A percentile compares a stretch with the other conserved stretches of the same genome.
Evolutionary conservation across 495 filamentous ascomycete species (phyloP).

Genomic region (Extremus antarcticus): DNA sequence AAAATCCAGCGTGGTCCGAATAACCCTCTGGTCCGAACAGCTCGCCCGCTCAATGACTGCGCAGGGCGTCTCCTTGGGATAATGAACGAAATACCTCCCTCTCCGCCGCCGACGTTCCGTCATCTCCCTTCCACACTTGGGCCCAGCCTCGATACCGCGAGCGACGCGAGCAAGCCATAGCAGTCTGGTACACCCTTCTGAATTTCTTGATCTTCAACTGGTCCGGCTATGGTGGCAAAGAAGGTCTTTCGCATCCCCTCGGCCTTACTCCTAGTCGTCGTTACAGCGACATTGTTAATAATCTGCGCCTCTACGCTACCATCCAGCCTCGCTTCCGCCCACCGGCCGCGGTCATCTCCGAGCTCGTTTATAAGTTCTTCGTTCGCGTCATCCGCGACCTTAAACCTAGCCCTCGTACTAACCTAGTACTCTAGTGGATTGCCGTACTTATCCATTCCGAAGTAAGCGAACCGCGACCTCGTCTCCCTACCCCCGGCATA

Average conservation of each 20-base stretch:
- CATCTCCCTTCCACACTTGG: neutral
- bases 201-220: neutral
- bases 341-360: neutral
- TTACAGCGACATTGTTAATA: neutral
- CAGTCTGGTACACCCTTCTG: neutral
- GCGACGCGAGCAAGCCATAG: neutral
- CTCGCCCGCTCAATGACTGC: slow-evolving; percentile 90
- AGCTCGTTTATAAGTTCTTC: neutral
- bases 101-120: neutral
- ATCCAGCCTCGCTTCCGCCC: neutral
- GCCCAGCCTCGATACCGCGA: neutral
- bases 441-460: neutral
- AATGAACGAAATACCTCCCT: too few species aligned
- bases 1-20: slow-evolving; percentile 69
- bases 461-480: neutral
- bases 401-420: neutral
- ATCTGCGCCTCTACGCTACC: neutral
- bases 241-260: neutral
- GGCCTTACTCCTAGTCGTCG: neutral
- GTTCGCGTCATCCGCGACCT: neutral
- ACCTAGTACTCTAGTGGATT: neutral
- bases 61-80: slow-evolving; percentile 58
- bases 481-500: neutral
- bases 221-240: neutral
- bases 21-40: slow-evolving; percentile 87